Conservation (phyloP, 345 rosid genomes). For the Bretschneidera sinensis region DNA sequence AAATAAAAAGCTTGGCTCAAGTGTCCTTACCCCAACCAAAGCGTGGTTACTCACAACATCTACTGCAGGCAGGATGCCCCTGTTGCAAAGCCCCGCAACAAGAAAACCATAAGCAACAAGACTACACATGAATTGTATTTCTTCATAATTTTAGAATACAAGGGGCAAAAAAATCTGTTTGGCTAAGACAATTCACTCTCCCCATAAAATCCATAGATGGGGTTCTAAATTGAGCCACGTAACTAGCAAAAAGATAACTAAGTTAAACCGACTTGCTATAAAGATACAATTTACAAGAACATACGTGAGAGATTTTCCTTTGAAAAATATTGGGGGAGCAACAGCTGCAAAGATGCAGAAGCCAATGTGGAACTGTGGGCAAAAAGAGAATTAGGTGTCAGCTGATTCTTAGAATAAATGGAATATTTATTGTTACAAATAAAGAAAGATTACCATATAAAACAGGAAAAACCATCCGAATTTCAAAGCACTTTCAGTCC, state of each 20-base stretch:
- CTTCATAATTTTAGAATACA: too few species aligned
- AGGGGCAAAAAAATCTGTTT: too few species aligned
- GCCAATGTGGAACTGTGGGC: constrained; percentile 69
- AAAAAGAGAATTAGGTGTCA: constrained; percentile 1
- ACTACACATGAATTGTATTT: constrained; percentile 9
- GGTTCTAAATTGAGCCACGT: too few species aligned
- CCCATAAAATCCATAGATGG: too few species aligned
- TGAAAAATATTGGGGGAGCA: constrained; percentile 93
- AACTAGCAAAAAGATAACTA: too few species aligned
- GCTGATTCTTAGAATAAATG: background rate
- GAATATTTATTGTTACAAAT: background rate
- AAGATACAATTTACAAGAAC: constrained; percentile 18
- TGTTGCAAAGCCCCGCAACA: constrained; percentile 30
- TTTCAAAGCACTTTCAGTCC: constrained; percentile 87
- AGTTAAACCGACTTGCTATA: too few species aligned
- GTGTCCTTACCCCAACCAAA: constrained; percentile 64
- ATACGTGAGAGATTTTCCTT: constrained; percentile 95
- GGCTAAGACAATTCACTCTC: too few species aligned
- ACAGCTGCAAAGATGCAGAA: constrained; percentile 83
- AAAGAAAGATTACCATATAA: constrained; percentile 45
- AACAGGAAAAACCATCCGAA: constrained; percentile 90
- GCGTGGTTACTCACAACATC: constrained; percentile 39
- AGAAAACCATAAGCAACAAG: background rate
- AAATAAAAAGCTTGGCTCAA: background rate
- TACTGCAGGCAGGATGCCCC: constrained; percentile 85